phyloP scores from a whole-genome alignment of 1,284 basidiomycete species.

The Taiwanofungus camphoratus region DNA sequence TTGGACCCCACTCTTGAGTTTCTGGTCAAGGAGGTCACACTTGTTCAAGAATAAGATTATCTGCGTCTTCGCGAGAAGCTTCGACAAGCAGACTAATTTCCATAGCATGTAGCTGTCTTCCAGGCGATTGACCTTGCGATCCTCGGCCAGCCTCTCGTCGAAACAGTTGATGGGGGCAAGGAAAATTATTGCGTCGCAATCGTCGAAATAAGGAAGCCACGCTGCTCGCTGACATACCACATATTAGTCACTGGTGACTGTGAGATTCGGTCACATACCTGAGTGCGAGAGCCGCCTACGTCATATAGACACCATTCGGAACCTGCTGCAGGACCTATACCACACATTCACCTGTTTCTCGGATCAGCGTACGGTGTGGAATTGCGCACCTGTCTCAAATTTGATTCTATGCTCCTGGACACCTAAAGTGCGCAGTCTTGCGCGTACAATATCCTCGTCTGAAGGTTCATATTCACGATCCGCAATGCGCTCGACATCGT shows the following conservation, averaged over 20 bases:
- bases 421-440: slow-evolving; percentile 61
- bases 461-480: slow-evolving; percentile 47
- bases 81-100: slow-evolving; percentile 34
- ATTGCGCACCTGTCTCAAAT: slow-evolving; percentile 54
- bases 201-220: slow-evolving; percentile 38
- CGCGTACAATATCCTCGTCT: slow-evolving; percentile 64
- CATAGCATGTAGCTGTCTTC: slow-evolving; percentile 38
- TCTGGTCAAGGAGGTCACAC: slow-evolving; percentile 58
- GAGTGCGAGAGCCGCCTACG: slow-evolving; percentile 66
- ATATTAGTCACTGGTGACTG: background rate
- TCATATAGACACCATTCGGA: slow-evolving; percentile 56
- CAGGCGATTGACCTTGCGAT: slow-evolving; percentile 37
- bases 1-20: slow-evolving; percentile 52
- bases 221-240: slow-evolving; percentile 25
- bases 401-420: slow-evolving; percentile 68
- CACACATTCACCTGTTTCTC: background rate
- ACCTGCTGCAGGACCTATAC: slow-evolving; percentile 22
- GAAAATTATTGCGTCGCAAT: slow-evolving; percentile 38
- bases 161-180: slow-evolving; percentile 37
- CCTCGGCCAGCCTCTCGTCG: slow-evolving; percentile 39
- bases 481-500: slow-evolving; percentile 57
- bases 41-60: slow-evolving; percentile 35
- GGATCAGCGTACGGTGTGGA: background rate
- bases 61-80: slow-evolving; percentile 33
- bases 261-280: slow-evolving; percentile 39